These are phyloP conservation scores for Botryobasidium botryosum DNA, from an alignment of 768 basidiomycete genomes.

Conservation along the genomic window DNA sequence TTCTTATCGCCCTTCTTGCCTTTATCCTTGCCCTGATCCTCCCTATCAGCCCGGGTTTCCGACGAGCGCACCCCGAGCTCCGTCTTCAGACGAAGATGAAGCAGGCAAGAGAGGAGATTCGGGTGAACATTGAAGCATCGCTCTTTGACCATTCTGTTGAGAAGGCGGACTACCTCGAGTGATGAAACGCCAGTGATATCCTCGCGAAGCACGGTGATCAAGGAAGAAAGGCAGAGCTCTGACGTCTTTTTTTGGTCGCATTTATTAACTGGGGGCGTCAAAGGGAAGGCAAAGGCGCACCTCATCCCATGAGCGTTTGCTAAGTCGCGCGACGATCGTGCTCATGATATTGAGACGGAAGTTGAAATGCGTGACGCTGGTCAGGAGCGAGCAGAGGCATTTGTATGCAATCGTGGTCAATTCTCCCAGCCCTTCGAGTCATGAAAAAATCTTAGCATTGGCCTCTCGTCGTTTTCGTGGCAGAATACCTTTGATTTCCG, in stretches of 20 bases:
- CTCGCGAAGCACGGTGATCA: conserved; percentile 66
- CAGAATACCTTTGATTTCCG: conserved; percentile 61
- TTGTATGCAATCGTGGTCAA: conserved; percentile 54
- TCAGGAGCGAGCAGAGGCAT: conserved; percentile 75
- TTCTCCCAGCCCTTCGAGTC: conserved; percentile 38
- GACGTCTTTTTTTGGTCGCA: conserved; percentile 65
- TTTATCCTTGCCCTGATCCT: conserved; percentile 16
- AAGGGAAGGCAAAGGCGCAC: conserved; percentile 28
- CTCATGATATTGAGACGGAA: conserved; percentile 87
- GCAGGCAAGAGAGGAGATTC: conserved; percentile 67
- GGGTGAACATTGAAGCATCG: conserved; percentile 80
- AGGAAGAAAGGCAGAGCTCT: conserved; percentile 63
- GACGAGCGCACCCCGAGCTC: conserved; percentile 74
- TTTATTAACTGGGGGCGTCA: no score
- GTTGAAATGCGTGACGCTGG: conserved; percentile 88
- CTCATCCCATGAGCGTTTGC: conserved; percentile 76
- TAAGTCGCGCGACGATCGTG: conserved; percentile 64
- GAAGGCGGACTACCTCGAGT: conserved; percentile 70
- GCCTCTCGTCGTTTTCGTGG: neutral
- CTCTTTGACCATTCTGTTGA: conserved; percentile 95
- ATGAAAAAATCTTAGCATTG: conserved; percentile 3
- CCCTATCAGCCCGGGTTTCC: conserved; percentile 40
- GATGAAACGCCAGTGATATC: conserved; percentile 72
- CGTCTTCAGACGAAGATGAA: conserved; percentile 70
- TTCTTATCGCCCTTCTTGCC: conserved; percentile 25